phyloP scores from a whole-genome alignment of 768 basidiomycete species.

The Hypholoma sublateritium region DNA sequence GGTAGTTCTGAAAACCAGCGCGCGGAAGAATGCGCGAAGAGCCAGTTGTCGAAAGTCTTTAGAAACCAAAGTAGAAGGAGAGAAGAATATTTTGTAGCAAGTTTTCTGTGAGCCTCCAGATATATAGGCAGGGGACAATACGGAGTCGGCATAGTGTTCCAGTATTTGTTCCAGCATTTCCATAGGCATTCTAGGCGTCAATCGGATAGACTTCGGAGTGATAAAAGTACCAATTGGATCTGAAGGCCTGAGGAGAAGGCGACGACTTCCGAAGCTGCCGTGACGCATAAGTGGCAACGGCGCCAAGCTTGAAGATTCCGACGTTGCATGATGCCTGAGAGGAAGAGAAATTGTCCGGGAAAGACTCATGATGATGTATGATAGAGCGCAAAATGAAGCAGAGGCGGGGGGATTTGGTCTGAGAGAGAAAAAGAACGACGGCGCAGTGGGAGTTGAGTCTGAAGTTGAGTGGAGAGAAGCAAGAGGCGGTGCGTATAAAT shows the following conservation, averaged over 20 bases:
- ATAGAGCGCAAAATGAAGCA: not conserved
- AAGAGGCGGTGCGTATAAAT: too few relatives aligned
- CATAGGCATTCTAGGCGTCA: constrained; percentile 30
- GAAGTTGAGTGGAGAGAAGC: not conserved
- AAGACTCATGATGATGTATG: not conserved
- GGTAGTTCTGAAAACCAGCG: constrained; percentile 25
- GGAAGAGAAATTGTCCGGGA: not conserved
- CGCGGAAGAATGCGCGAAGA: constrained; percentile 37
- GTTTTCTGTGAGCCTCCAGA: constrained; percentile 7
- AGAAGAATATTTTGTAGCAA: constrained; percentile 31
- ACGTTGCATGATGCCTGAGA: not conserved
- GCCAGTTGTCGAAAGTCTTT: constrained; percentile 40
- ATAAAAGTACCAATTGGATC: not conserved
- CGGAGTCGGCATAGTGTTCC: constrained; percentile 20
- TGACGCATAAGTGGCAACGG: not conserved
- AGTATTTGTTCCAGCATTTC: constrained; percentile 39
- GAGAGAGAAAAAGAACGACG: not conserved
- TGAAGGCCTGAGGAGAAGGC: constrained; percentile 2
- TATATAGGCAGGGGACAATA: constrained; percentile 5
- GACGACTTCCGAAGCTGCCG: not conserved
- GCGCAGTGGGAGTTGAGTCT: not conserved
- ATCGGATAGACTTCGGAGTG: too few relatives aligned
- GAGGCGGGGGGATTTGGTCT: not conserved
- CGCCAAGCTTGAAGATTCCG: not conserved
- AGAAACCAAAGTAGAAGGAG: constrained; percentile 40